These are phyloP conservation scores for Cytospora paraplurivora DNA, from an alignment of 2,329 filamentous ascomycete species.

Conservation along the genomic window DNA sequence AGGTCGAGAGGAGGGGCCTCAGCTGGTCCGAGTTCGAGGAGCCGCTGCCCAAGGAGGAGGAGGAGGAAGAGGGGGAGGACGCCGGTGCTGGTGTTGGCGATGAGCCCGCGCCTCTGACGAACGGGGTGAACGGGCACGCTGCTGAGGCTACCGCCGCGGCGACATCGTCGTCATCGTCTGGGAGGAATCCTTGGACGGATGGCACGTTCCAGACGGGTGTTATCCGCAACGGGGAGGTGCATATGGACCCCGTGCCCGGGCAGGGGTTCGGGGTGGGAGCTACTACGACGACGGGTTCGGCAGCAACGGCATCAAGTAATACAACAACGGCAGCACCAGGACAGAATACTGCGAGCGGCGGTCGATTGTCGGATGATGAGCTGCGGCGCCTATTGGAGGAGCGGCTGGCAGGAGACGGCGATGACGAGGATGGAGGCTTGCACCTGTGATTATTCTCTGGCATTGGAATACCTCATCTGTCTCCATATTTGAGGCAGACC, in stretches of 20 bases:
- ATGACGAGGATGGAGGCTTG: conserved; percentile 59
- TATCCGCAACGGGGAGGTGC: conserved; percentile 53
- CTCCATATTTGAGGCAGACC: background rate
- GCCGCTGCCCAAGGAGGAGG: conserved; percentile 42
- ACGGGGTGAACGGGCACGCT: conserved; percentile 34
- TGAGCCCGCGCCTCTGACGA: conserved; percentile 26
- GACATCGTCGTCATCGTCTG: background rate
- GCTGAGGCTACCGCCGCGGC: conserved; percentile 21
- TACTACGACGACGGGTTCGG: background rate
- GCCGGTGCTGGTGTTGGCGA: conserved; percentile 8
- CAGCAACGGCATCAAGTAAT: background rate
- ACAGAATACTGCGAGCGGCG: conserved; percentile 38
- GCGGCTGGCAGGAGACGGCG: conserved; percentile 50
- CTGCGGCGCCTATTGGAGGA: conserved; percentile 58
- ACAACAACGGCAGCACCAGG: background rate
- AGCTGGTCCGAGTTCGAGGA: conserved; percentile 58
- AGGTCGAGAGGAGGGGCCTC: conserved; percentile 62
- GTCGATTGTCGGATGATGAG: conserved; percentile 60
- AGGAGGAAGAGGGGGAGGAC: conserved; percentile 38
- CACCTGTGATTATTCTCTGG: conserved; percentile 53
- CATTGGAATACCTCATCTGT: background rate
- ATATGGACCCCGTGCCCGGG: conserved; percentile 41
- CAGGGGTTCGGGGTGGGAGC: conserved; percentile 1
- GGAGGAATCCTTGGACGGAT: conserved; percentile 56
- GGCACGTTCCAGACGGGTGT: conserved; percentile 65